Conservation (phyloP, 2,329 filamentous ascomycete genomes). For the Curvularia lunata region DNA sequence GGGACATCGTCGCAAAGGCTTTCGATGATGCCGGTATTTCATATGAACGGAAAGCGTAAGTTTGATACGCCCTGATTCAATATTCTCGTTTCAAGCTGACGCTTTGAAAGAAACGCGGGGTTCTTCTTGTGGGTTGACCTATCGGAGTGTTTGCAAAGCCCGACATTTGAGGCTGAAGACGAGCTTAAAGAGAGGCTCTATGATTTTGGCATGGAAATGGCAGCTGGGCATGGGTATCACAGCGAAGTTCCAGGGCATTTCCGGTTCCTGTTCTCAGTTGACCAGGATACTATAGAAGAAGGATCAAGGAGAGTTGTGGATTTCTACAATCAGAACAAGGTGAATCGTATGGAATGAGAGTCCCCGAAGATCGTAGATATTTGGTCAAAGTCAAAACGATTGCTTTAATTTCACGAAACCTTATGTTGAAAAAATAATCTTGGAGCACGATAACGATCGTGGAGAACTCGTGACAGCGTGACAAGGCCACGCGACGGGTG, state of each 20-base stretch:
- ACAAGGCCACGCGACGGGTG: constrained; percentile 22
- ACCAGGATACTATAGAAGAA: constrained; percentile 45
- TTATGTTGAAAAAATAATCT: neutral
- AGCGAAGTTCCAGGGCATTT: constrained; percentile 51
- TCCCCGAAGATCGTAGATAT: neutral
- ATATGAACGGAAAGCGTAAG: constrained; percentile 9
- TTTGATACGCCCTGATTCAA: neutral
- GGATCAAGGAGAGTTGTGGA: constrained; percentile 36
- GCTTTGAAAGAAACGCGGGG: constrained; percentile 57
- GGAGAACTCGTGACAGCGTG: constrained; percentile 25
- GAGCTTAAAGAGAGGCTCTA: constrained; percentile 35
- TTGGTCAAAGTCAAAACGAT: neutral
- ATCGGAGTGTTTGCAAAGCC: constrained; percentile 19
- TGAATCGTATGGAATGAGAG: neutral
- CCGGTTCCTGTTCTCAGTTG: constrained; percentile 51
- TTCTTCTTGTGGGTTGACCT: constrained; percentile 65
- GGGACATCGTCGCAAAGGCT: neutral
- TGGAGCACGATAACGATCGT: neutral
- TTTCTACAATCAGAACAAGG: constrained; percentile 1
- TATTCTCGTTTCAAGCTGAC: neutral
- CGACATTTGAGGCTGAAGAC: constrained; percentile 18
- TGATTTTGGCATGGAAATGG: constrained; percentile 27
- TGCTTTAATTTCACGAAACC: neutral
- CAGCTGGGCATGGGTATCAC: constrained; percentile 44
- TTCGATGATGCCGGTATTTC: constrained; percentile 7